A percentile compares a stretch with the other conserved stretches of the same genome.
Conservation (phyloP, 805 yeast species). For the Kazachstania martiniae region DNA sequence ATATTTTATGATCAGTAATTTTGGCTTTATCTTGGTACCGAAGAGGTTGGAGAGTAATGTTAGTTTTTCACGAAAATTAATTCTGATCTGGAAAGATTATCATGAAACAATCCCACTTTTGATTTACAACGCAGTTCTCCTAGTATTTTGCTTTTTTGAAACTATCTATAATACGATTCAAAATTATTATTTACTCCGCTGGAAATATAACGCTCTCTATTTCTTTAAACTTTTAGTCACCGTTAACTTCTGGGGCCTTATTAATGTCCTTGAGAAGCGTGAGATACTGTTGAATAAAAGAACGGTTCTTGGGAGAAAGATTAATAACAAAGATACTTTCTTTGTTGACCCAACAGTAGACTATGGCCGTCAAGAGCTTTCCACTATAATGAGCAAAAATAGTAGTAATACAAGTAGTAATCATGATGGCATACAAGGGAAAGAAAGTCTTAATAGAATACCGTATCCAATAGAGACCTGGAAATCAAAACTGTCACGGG, state of each 20-base stretch:
- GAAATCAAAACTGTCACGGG: slow-evolving; percentile 8
- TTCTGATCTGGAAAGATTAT: slow-evolving; percentile 18
- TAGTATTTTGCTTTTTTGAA: slow-evolving; percentile 10
- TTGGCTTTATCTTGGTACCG: slow-evolving; percentile 17
- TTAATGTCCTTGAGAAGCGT: slow-evolving; percentile 21
- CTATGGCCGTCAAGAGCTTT: slow-evolving; percentile 5
- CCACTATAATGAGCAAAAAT: not conserved
- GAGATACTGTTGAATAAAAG: slow-evolving; percentile 17
- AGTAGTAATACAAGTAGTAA: not conserved
- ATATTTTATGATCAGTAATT: slow-evolving; percentile 16
- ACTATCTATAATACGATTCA: slow-evolving; percentile 9
- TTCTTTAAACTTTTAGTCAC: slow-evolving; percentile 20
- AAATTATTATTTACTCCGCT: slow-evolving; percentile 5
- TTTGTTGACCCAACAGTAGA: slow-evolving; percentile 19
- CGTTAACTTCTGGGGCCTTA: slow-evolving; percentile 26
- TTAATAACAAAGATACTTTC: slow-evolving; percentile 20
- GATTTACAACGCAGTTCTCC: slow-evolving; percentile 13
- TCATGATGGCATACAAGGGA: not conserved
- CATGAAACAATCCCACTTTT: slow-evolving; percentile 21
- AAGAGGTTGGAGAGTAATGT: slow-evolving; percentile 5
- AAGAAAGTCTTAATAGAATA: not conserved
- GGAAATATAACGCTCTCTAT: slow-evolving; percentile 17
- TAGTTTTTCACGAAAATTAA: slow-evolving; percentile 4
- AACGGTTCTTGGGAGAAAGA: slow-evolving; percentile 25
- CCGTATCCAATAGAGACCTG: slow-evolving; percentile 6